Evolutionary conservation across 2,329 filamentous ascomycete species (phyloP), one percentile per base, ranked within the genome.

Genomic region (Penicillium janthinellum): DNA sequence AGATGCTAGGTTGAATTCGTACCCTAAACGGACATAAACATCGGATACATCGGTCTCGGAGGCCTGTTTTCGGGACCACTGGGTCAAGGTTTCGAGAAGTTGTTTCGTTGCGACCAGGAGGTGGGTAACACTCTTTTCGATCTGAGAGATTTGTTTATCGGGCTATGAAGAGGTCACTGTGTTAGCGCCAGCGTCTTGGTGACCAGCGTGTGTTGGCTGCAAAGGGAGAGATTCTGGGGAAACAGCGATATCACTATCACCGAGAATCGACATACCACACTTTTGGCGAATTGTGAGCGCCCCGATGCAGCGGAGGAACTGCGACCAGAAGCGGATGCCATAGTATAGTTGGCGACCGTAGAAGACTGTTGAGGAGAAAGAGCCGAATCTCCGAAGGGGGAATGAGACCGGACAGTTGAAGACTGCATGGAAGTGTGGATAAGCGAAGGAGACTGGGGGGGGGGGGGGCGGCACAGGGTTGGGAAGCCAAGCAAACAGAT

Each of bases 1-100:
- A 77, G 94, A 98, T 31, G 95, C 95, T 81, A 99, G 95, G 78
- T 99, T 99, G 84, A 99, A 99, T 78, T 99, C 95, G 78, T 99
- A 99, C 49, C 95, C 95, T 62, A 99, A 82, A 62, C 95, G 90
- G 61, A 99, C 95, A 74, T 99, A 99, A 69, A 99, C 95, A 75
- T 99, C 95, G 12, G 95, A 98, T 60, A 99, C 95, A 75, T 98
- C 91, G 62, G 89, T 90, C 78, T 99, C 95, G 64, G 92, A 93
- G 56, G 95, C 93, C 70, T 90, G 88, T 63, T 91, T 90, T 58
- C 94, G 91, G 60, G 95, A 99, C 95, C 95, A 99, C 83, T 96
- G 90, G 49, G 95, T 99, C 63, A 99, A 83, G 5, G 94, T 99
- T 81, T 99, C 95, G 63, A 99, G 88, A 2, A 99, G 88, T 78